Conservation (phyloP, 2,329 filamentous ascomycete species). For the Colletotrichum sp. region DNA sequence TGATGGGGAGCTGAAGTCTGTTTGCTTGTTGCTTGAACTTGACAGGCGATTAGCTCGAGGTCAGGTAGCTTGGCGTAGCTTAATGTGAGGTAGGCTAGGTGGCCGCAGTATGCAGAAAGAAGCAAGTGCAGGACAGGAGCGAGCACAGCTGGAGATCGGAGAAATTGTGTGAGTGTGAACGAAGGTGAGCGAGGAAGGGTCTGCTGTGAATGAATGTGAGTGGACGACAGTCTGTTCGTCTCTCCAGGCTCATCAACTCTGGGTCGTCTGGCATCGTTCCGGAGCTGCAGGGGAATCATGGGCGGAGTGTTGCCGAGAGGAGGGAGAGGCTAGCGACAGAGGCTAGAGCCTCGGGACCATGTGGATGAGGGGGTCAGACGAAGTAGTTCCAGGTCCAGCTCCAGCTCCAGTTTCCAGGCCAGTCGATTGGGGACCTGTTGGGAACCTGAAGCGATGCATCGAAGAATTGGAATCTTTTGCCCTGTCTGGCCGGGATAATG, state of each 20-base stretch:
- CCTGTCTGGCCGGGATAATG: background rate
- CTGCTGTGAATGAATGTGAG: background rate
- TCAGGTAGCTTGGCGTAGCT: background rate
- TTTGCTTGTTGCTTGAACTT: background rate
- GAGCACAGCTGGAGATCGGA: background rate
- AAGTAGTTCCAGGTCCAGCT: conserved; percentile 11
- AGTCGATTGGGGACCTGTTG: background rate
- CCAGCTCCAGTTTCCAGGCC: conserved; percentile 12
- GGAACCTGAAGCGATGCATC: background rate
- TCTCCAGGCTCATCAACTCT: background rate
- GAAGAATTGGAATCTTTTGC: conserved; percentile 9
- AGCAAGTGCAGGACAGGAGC: background rate
- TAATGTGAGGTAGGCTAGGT: background rate
- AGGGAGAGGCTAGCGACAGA: background rate
- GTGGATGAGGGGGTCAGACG: conserved; percentile 16
- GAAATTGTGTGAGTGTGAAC: background rate
- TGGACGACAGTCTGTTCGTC: conserved; percentile 7
- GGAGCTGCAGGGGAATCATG: conserved; percentile 8
- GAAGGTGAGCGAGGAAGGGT: background rate
- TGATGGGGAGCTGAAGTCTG: background rate
- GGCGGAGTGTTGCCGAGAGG: conserved; percentile 18
- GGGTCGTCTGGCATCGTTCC: background rate
- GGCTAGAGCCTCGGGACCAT: conserved; percentile 9
- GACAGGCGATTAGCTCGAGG: background rate
- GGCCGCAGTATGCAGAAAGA: background rate